Conservation (phyloP, 2,329 filamentous ascomycete genomes). For the Phialemoniopsis sp. region DNA sequence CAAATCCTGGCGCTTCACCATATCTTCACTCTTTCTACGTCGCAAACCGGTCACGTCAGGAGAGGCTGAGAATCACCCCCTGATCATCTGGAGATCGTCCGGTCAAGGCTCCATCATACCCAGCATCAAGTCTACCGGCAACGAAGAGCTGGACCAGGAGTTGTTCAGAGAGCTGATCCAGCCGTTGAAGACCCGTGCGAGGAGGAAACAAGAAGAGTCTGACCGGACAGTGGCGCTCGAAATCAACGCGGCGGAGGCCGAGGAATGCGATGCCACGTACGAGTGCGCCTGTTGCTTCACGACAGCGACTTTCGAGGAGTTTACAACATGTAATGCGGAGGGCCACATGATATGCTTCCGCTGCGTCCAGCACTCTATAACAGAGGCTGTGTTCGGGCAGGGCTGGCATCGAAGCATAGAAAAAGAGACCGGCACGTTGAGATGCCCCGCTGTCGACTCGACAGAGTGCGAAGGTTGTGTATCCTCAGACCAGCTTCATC, state of each 20-base stretch:
- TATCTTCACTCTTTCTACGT: constrained; percentile 67
- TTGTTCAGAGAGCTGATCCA: constrained; percentile 53
- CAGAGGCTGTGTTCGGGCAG: constrained; percentile 89
- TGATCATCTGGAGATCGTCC: constrained; percentile 57
- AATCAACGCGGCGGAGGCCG: constrained; percentile 56
- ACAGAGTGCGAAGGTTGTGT: constrained; percentile 73
- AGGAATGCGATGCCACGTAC: constrained; percentile 48
- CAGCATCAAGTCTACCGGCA: constrained; percentile 62
- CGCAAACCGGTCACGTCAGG: constrained; percentile 40
- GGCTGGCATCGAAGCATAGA: constrained; percentile 83
- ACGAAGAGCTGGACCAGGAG: constrained; percentile 59
- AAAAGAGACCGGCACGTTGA: constrained; percentile 66
- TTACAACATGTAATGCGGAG: constrained; percentile 64
- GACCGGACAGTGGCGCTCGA: constrained; percentile 49
- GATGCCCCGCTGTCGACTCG: constrained; percentile 74
- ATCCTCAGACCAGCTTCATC: constrained; percentile 62
- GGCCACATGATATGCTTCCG: constrained; percentile 75
- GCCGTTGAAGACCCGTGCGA: constrained; percentile 43
- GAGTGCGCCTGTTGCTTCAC: constrained; percentile 80
- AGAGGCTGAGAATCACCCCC: constrained; percentile 55
- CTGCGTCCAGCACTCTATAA: constrained; percentile 77
- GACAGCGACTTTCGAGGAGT: constrained; percentile 66
- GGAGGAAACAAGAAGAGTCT: constrained; percentile 38
- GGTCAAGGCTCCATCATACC: constrained; percentile 55
- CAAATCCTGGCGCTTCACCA: constrained; percentile 73